Evolutionary conservation across 2,329 filamentous ascomycete species (phyloP), one percentile per base, ranked within the genome.

Genomic region (Zasmidium cellare): DNA sequence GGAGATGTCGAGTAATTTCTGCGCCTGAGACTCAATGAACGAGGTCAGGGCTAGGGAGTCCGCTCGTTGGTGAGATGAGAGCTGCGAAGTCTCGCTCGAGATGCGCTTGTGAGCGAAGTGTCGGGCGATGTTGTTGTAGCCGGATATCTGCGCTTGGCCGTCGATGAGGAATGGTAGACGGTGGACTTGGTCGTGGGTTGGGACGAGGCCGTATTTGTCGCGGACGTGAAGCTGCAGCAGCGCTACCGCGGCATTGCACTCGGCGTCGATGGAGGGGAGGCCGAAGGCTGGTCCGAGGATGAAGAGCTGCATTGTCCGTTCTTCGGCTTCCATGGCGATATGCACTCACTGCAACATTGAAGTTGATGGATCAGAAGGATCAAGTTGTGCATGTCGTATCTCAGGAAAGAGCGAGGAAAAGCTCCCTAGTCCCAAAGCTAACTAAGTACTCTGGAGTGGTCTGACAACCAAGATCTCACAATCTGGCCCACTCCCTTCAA

Each of bases 261-360:
- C 90, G 47, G 93, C 82, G 70, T 97, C 92, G 68, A 97, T 89
- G 46, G 94, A 97, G 14, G 93, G 88, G 46, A 97, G 84, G 44
- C 87, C 87, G 74, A 96, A 96, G 44, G 90, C 92, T 55, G 91
- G 87, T 51, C 92, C 92, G 88, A 92, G 96, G 70, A 96, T 84
- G 76, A 96, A 89, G 59, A 99, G 84, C 50, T 91, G 77, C 62
- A 85, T 79, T 79, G 28, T 56, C 35, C 35, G 35, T 41, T 41
- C 35, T 41, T 41, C 35, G 5, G 35, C 35, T 41, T 41, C 35
- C 35, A 41, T 41, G n/a, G n/a, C n/a, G n/a, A n/a, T n/a, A n/a
- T n/a, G n/a, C n/a, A n/a, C n/a, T n/a, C n/a, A n/a, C n/a, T n/a
- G n/a, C n/a, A n/a, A n/a, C n/a, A n/a, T n/a, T n/a, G n/a, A n/a